Base-by-base conservation (phyloP, 192 early-diverging fungal species). In the Kappamyces sp. region DNA sequence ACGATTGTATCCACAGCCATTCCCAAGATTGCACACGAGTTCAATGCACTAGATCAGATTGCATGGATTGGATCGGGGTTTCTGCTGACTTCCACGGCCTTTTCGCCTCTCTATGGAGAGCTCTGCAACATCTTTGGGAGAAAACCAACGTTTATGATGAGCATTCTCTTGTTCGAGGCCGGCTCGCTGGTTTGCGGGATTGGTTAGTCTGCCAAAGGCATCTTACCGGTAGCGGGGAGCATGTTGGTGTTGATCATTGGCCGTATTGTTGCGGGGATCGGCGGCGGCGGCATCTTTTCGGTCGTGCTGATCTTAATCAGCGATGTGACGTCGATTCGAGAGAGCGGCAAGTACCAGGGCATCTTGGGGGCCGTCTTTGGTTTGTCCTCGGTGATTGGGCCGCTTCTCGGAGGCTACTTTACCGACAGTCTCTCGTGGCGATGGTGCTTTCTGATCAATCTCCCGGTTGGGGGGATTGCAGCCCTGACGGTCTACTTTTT, bases 281-380 rank as follows among this genome's bases (percentile, higher is more conserved):
- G 93, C 38, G 91, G 86, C 32, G 87, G 86, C 8, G 85, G 89
- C 10, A 78, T 93, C 23, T 71, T 89, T 59, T 68, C 82, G 2
- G 64, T 88, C 62, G 84, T 88, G 7, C 76, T 93, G 40, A 84
- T 94, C 43, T 86, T 94, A 42, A 79, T 95, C 39, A 75, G 89
- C 3, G 95, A 96, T 64, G 77, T 98, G 51, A 84, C 94, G 10
- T 79, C 86, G 2, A 55, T 86, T 9, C 79, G 86, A 36, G 83
- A 96, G 54, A 74, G 90, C 15, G 89, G 89, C 38, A 92, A 90
- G 66, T 93, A 88, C 67, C 85, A 91, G 69, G 81, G 86, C n/a
- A 64, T 93, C 33, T 78, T 90, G 10, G 87, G 87, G 23, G 85
- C 81, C 51, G 84, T 87, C 0, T 88, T 91, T 76, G 90, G 85